These are phyloP conservation scores for Exobasidium rhododendri DNA, from an alignment of 1,284 basidiomycete genomes.

Conservation along the genomic window DNA sequence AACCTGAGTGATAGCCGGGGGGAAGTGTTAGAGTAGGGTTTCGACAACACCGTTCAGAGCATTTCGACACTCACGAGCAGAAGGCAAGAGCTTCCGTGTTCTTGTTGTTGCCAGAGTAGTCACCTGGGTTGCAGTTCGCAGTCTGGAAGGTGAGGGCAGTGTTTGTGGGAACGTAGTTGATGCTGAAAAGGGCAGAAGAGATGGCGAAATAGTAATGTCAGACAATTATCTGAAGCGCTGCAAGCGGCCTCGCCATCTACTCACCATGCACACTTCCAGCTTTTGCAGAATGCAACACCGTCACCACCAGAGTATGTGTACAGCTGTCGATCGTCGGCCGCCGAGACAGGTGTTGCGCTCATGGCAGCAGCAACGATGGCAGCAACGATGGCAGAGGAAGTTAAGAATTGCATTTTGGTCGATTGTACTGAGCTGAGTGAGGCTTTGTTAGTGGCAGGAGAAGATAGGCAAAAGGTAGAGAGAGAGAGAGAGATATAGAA, in stretches of 20 bases:
- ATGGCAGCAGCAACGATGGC: conserved; percentile 2
- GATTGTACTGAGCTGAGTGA: too few relatives aligned
- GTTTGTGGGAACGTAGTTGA: conserved; percentile 15
- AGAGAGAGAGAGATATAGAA: too few relatives aligned
- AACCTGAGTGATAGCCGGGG: not conserved
- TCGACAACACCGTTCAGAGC: too few relatives aligned
- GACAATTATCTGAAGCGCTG: not conserved
- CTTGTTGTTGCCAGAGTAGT: not conserved
- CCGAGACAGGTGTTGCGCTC: not conserved
- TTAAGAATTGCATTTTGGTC: conserved; percentile 7
- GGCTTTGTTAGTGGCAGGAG: too few relatives aligned
- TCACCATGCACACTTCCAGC: conserved; percentile 2
- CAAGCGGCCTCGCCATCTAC: not conserved
- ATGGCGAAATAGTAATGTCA: not conserved
- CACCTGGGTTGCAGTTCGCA: conserved; percentile 13
- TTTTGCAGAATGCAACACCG: not conserved
- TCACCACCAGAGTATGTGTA: not conserved
- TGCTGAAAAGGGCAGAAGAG: not conserved
- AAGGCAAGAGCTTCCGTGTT: conserved; percentile 11
- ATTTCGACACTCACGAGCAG: conserved; percentile 13
- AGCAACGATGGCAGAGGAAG: not conserved
- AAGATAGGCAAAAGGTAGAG: too few relatives aligned
- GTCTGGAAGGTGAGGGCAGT: conserved; percentile 1
- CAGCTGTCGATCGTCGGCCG: not conserved
- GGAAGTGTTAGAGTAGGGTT: too few relatives aligned